Evolutionary conservation across 352 stramenopile genomes (phyloP).

Genomic region (Phytophthora tentaculata): DNA sequence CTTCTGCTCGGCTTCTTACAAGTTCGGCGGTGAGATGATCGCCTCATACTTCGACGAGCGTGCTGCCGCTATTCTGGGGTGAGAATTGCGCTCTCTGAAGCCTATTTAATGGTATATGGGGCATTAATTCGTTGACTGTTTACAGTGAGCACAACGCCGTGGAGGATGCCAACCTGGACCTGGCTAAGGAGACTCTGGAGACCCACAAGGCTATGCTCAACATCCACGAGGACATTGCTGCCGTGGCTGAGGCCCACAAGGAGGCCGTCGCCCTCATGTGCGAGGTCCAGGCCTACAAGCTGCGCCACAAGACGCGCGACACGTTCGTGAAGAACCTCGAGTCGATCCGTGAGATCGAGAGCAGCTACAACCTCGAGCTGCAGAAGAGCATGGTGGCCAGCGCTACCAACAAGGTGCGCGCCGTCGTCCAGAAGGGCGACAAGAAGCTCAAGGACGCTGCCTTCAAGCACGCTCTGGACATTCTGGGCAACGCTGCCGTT

Average conservation of each 20-base stretch:
- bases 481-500: constrained; percentile 67
- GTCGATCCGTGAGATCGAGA: constrained; percentile 83
- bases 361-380: constrained; percentile 83
- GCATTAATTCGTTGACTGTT: constrained; percentile 10
- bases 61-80: constrained; percentile 76
- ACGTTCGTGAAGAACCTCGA: constrained; percentile 90
- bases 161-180: constrained; percentile 82
- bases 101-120: not conserved
- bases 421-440: constrained; percentile 78
- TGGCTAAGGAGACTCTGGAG: constrained; percentile 85
- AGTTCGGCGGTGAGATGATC: constrained; percentile 84
- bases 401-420: constrained; percentile 79
- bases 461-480: constrained; percentile 88
- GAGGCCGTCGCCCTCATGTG: constrained; percentile 84
- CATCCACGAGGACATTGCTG: constrained; percentile 87
- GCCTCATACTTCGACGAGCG: constrained; percentile 88
- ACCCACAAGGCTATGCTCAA: constrained; percentile 85
- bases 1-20: constrained; percentile 87
- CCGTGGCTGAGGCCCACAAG: constrained; percentile 82
- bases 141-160: constrained; percentile 84
- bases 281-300: constrained; percentile 85
- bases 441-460: constrained; percentile 86
- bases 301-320: constrained; percentile 89
- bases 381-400: constrained; percentile 83
- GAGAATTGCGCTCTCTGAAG: constrained; percentile 13